phyloP scores from a whole-genome alignment of 73 alveolate genomes.

The Paramecium sexaurelia region DNA sequence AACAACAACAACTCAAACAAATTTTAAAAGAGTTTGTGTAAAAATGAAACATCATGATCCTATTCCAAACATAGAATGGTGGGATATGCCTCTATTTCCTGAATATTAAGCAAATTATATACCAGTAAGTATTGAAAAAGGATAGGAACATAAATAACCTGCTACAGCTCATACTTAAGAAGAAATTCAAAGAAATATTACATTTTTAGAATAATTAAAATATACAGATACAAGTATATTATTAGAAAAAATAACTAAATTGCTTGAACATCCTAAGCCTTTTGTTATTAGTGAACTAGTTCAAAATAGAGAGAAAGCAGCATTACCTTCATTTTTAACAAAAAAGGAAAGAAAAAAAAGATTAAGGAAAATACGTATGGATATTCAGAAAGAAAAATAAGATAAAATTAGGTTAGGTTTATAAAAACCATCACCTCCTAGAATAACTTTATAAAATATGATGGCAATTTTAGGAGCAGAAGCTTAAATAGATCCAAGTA shows the following conservation, averaged over 20 bases:
- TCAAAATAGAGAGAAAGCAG: slow-evolving; percentile 68
- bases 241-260: slow-evolving; percentile 76
- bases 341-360: slow-evolving; percentile 86
- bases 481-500: slow-evolving; percentile 87
- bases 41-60: slow-evolving; percentile 87
- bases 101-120: slow-evolving; percentile 58
- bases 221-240: slow-evolving; percentile 52
- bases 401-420: slow-evolving; percentile 90
- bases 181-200: neutral
- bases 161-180: slow-evolving; percentile 42
- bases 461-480: slow-evolving; percentile 88
- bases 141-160: slow-evolving; percentile 45
- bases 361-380: slow-evolving; percentile 74
- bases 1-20: neutral
- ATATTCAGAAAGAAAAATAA: slow-evolving; percentile 82
- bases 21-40: slow-evolving; percentile 64
- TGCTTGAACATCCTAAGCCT: slow-evolving; percentile 84
- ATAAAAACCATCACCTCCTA: slow-evolving; percentile 86
- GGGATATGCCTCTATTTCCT: slow-evolving; percentile 85
- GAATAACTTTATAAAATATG: slow-evolving; percentile 80
- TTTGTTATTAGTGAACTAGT: slow-evolving; percentile 73
- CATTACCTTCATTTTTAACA: slow-evolving; percentile 79
- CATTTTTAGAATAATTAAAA: slow-evolving; percentile 48
- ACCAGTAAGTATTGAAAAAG: slow-evolving; percentile 34
- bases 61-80: slow-evolving; percentile 90